phyloP scores from a whole-genome alignment of 805 yeast genomes.

The Saccharomycopsis lassenensis region DNA sequence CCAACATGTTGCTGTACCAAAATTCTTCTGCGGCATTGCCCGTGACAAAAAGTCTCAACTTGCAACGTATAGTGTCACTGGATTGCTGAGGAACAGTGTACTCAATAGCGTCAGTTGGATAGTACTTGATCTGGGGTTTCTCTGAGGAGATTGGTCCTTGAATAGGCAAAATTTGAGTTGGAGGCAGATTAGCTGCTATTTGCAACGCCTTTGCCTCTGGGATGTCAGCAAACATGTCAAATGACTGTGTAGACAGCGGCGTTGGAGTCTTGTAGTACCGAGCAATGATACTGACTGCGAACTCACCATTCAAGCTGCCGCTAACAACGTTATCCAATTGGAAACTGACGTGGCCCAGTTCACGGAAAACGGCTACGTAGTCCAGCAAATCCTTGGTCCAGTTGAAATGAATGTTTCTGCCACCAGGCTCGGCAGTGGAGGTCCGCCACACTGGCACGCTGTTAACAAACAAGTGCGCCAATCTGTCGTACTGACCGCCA shows the following conservation, averaged over 20 bases:
- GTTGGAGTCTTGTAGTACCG: constrained; percentile 41
- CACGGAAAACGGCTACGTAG: constrained; percentile 38
- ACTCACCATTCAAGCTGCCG: constrained; percentile 44
- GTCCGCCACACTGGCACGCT: constrained; percentile 72
- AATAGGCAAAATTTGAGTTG: too few species aligned
- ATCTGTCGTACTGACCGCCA: constrained; percentile 55
- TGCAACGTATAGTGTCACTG: constrained; percentile 38
- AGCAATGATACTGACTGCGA: constrained; percentile 40
- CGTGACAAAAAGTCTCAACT: constrained; percentile 49
- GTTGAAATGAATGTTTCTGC: constrained; percentile 35
- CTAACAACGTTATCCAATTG: constrained; percentile 55
- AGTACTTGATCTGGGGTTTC: constrained; percentile 15
- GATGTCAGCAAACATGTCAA: constrained; percentile 29
- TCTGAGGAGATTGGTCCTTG: constrained; percentile 21
- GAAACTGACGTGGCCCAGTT: constrained; percentile 27
- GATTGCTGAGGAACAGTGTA: background rate
- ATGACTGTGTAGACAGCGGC: constrained; percentile 28
- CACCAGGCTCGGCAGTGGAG: constrained; percentile 72
- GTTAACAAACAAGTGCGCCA: constrained; percentile 48
- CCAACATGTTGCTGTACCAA: constrained; percentile 61
- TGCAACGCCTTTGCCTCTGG: too few species aligned
- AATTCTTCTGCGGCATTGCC: constrained; percentile 79
- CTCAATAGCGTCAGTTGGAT: too few species aligned
- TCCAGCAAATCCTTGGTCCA: constrained; percentile 53
- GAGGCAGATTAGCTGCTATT: too few species aligned